Evolutionary conservation across 2,329 filamentous ascomycete genomes (phyloP), one percentile per base, ranked within the genome.

Genomic region (Dissoconium aciculare): DNA sequence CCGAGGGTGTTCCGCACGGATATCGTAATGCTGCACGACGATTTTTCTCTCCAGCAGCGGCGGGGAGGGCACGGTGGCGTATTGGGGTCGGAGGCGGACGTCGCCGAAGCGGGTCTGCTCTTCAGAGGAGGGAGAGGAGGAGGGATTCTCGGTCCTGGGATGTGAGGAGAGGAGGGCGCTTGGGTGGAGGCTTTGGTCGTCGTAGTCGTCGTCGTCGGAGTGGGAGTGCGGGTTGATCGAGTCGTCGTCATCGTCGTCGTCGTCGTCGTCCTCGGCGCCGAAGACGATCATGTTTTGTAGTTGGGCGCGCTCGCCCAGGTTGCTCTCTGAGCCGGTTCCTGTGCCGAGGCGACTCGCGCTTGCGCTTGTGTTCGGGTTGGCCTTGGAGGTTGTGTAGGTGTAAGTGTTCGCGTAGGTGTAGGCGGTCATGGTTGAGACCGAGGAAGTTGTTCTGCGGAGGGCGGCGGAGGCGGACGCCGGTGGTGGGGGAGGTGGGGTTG

Each of bases 381-480:
- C 19, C 8, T n/a, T 23, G 8, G 8, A n/a, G 19, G 19, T 8
- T 23, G 8, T 23, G 19, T 23, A 8, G 19, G 19, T n/a, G 19
- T 23, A 8, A 23, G 8, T 23, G 19, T n/a, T 23, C 19, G n/a
- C 28, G 16, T 29, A 27, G 12, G 21, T 12, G 12, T n/a, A 23
- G n/a, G n/a, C n/a, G n/a, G n/a, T n/a, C n/a, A n/a, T n/a, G n/a
- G n/a, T n/a, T n/a, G n/a, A n/a, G n/a, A n/a, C n/a, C n/a, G n/a
- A n/a, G n/a, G n/a, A n/a, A n/a, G n/a, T n/a, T n/a, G n/a, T n/a
- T n/a, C n/a, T n/a, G n/a, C n/a, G n/a, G n/a, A n/a, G n/a, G n/a
- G n/a, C n/a, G n/a, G n/a, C n/a, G n/a, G n/a, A n/a, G n/a, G n/a
- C n/a, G n/a, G n/a, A n/a, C n/a, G n/a, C n/a, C n/a, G n/a, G n/a